Percentiles rank a stretch among this genome's conserved stretches.
Conservation (phyloP, 2,329 filamentous ascomycete genomes). For the Fonsecaea erecta region DNA sequence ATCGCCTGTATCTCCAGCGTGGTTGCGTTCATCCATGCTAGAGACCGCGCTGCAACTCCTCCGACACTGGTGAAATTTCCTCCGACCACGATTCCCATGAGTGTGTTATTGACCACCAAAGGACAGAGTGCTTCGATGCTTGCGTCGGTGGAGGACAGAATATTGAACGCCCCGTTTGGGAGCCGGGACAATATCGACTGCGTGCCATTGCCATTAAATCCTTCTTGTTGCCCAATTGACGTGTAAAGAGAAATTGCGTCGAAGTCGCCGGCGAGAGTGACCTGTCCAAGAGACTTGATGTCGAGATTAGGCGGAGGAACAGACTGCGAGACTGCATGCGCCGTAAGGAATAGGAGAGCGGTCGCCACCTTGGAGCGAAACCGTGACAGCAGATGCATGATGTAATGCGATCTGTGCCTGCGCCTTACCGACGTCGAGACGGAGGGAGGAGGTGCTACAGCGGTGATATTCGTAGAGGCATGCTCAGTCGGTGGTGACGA, state of each 20-base stretch:
- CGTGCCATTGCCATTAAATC: conserved; percentile 73
- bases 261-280: conserved; percentile 88
- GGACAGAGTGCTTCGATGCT: conserved; percentile 88
- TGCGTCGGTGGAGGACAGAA: conserved; percentile 76
- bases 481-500: conserved; percentile 22
- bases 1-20: conserved; percentile 73
- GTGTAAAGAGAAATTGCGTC: conserved; percentile 88
- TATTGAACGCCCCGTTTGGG: conserved; percentile 81
- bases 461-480: conserved; percentile 28
- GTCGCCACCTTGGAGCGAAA: conserved; percentile 27
- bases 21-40: conserved; percentile 79
- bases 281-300: conserved; percentile 74
- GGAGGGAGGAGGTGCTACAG: conserved; percentile 28
- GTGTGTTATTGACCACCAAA: conserved; percentile 69
- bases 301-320: conserved; percentile 75
- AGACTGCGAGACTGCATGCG: conserved; percentile 40
- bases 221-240: conserved; percentile 77
- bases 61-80: conserved; percentile 95
- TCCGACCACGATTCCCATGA: conserved; percentile 79
- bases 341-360: conserved; percentile 27
- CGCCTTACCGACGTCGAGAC: conserved; percentile 32
- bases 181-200: conserved; percentile 79
- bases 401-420: conserved; percentile 27
- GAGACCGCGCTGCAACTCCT: conserved; percentile 72
- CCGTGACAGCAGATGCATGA: conserved; percentile 35